These are phyloP conservation scores for Acanthamoeba healyi DNA, from an alignment of 208 protist genomes.

Conservation along the genomic window DNA sequence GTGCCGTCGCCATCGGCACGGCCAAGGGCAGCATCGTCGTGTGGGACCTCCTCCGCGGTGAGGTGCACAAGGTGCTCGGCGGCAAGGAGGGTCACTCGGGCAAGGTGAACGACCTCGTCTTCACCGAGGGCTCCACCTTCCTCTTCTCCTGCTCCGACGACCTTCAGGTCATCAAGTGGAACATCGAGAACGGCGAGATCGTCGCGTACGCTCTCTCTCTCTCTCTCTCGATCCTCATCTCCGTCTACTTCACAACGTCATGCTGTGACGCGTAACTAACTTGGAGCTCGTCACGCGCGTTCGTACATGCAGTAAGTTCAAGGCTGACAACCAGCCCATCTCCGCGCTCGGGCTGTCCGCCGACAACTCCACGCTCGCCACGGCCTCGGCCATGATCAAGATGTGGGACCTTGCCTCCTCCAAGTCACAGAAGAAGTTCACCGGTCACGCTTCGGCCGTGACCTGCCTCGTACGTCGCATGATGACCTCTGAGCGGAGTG, in stretches of 20 bases:
- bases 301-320: slow-evolving; percentile 65
- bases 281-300: no score
- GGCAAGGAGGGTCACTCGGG: slow-evolving; percentile 62
- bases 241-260: no score
- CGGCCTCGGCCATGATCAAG: slow-evolving; percentile 23
- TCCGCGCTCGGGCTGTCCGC: neutral
- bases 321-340: slow-evolving; percentile 49
- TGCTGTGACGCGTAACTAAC: no score
- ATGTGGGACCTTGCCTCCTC: slow-evolving; percentile 46
- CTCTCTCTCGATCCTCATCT: neutral
- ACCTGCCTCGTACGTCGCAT: slow-evolving; percentile 18
- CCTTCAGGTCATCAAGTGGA: slow-evolving; percentile 68
- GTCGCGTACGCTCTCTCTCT: slow-evolving; percentile 11
- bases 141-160: slow-evolving; percentile 72
- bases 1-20: neutral
- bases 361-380: slow-evolving; percentile 37
- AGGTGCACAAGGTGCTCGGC: slow-evolving; percentile 44
- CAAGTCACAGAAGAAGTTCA: slow-evolving; percentile 68
- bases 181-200: slow-evolving; percentile 55
- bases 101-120: slow-evolving; percentile 40
- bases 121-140: slow-evolving; percentile 51
- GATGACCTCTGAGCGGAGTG: neutral
- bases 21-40: slow-evolving; percentile 40
- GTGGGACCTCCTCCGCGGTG: neutral
- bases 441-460: slow-evolving; percentile 40